phyloP scores from a whole-genome alignment of 495 filamentous ascomycete species.

The Xylaria acuta region DNA sequence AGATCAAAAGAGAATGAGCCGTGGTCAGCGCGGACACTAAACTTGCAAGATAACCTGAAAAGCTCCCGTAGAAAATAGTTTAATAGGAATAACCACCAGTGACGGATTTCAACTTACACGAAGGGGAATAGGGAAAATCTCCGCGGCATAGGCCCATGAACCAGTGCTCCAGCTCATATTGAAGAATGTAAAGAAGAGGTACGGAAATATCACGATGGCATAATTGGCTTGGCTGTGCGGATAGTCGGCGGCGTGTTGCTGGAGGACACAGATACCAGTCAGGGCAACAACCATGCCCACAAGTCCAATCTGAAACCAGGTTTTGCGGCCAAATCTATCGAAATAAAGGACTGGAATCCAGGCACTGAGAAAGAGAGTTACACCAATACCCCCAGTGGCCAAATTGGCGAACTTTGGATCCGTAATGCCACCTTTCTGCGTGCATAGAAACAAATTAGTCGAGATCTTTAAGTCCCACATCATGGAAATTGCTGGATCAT shows the following conservation, averaged over 20 bases:
- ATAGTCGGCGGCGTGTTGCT: constrained; percentile 34
- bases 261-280: constrained; percentile 33
- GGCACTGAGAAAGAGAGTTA: constrained; percentile 34
- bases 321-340: constrained; percentile 37
- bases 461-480: too few relatives aligned
- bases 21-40: background rate
- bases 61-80: background rate
- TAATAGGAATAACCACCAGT: background rate
- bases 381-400: constrained; percentile 35
- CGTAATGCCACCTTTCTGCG: constrained; percentile 34
- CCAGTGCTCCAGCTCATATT: constrained; percentile 42
- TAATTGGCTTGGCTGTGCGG: constrained; percentile 32
- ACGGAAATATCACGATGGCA: constrained; percentile 40
- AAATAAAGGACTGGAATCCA: constrained; percentile 38
- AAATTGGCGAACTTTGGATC: constrained; percentile 35
- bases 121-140: constrained; percentile 38
- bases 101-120: constrained; percentile 25
- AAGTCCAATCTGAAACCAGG: constrained; percentile 37
- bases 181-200: constrained; percentile 39
- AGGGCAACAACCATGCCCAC: constrained; percentile 37
- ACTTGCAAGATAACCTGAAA: background rate
- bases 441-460: too few relatives aligned
- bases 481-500: too few relatives aligned
- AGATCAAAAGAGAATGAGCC: background rate
- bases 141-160: constrained; percentile 40